Percentiles rank a stretch among this genome's conserved stretches.
phyloP scores from a whole-genome alignment of 2,329 filamentous ascomycete species.

The Clonostachys rhizophaga region DNA sequence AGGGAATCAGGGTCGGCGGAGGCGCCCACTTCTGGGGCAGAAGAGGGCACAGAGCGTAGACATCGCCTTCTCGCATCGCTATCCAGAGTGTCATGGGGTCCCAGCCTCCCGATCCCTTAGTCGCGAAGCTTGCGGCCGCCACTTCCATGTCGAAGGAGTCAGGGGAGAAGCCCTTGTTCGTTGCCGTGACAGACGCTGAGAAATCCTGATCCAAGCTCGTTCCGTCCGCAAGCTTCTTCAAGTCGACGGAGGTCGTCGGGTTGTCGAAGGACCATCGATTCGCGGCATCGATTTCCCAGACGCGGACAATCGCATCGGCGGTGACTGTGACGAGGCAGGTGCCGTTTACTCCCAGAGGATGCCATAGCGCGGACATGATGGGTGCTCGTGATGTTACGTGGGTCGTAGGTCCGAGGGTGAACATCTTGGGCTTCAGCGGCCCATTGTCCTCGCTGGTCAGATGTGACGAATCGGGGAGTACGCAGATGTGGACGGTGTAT shows the following conservation, averaged over 20 bases:
- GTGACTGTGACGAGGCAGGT: conserved; percentile 85
- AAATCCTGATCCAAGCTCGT: conserved; percentile 80
- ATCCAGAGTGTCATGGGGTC: conserved; percentile 95
- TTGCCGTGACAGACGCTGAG: conserved; percentile 66
- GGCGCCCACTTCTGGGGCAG: conserved; percentile 83
- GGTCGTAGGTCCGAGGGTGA: conserved; percentile 86
- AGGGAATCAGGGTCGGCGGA: conserved; percentile 71
- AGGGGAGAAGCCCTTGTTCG: conserved; percentile 79
- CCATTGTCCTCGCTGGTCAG: conserved; percentile 64
- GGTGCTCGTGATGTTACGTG: conserved; percentile 84
- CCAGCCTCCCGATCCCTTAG: conserved; percentile 72
- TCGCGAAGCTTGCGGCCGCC: conserved; percentile 77
- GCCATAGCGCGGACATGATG: conserved; percentile 82
- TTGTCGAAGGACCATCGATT: conserved; percentile 85
- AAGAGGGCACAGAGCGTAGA: conserved; percentile 90
- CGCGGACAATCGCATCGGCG: conserved; percentile 76
- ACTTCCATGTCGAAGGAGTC: conserved; percentile 93
- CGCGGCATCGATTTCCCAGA: conserved; percentile 85
- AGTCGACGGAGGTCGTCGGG: conserved; percentile 77
- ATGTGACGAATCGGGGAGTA: conserved; percentile 77
- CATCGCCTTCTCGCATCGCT: conserved; percentile 88
- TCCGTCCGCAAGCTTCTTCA: conserved; percentile 85
- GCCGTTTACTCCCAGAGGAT: conserved; percentile 80
- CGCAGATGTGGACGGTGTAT: conserved; percentile 81
- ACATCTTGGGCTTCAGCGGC: conserved; percentile 76